Evolutionary conservation across 2,329 filamentous ascomycete genomes (phyloP).

Genomic region (Fonsecaea multimorphosa): DNA sequence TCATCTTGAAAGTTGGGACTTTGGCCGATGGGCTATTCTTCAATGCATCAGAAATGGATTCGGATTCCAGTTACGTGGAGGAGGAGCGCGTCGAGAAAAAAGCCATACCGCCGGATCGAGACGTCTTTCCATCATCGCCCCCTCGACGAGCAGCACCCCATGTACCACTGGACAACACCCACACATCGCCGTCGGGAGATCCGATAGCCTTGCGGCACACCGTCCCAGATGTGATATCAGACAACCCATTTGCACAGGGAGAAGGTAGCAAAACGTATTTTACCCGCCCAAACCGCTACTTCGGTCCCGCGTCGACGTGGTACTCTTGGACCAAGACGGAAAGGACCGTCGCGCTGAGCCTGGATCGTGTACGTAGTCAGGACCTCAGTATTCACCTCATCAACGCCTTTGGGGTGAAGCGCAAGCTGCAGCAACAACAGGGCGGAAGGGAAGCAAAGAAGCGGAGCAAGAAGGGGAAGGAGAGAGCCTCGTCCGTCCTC

Average conservation of each 20-base stretch:
- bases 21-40: background rate
- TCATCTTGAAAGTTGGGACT: background rate
- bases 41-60: constrained; percentile 21
- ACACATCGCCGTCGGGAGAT: background rate
- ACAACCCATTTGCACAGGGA: constrained; percentile 22
- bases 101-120: background rate
- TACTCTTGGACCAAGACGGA: constrained; percentile 89
- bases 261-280: constrained; percentile 34
- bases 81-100: constrained; percentile 17
- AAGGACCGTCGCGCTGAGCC: constrained; percentile 66
- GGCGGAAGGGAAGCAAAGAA: constrained; percentile 10
- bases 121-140: constrained; percentile 17
- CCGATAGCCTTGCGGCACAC: constrained; percentile 1
- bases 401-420: constrained; percentile 74
- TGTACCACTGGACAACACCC: background rate
- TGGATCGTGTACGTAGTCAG: constrained; percentile 67
- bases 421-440: constrained; percentile 43
- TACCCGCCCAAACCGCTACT: constrained; percentile 72
- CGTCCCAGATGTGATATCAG: constrained; percentile 11
- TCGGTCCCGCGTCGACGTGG: constrained; percentile 73
- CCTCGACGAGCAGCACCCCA: background rate
- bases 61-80: constrained; percentile 18
- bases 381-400: constrained; percentile 80
- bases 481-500: constrained; percentile 15
- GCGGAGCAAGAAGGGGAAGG: constrained; percentile 24